Conservation (phyloP, 495 filamentous ascomycete genomes). For the Lichenothelia convexa region DNA sequence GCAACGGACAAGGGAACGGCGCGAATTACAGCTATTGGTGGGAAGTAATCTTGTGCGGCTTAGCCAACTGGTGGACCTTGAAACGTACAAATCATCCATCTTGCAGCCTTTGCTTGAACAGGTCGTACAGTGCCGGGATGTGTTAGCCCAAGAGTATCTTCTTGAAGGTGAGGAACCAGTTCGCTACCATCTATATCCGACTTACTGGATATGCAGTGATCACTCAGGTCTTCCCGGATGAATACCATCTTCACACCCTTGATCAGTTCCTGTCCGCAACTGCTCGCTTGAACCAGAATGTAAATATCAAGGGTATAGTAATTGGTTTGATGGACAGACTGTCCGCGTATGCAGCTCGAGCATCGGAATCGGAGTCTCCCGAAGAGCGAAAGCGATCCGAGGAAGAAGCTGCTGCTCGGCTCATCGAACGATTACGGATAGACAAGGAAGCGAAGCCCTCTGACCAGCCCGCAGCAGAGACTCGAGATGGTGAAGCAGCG, state of each 20-base stretch:
- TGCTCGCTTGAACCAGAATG: slow-evolving; percentile 77
- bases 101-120: slow-evolving; percentile 81
- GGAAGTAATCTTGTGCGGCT: slow-evolving; percentile 89
- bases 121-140: slow-evolving; percentile 93
- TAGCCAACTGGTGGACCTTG: slow-evolving; percentile 88
- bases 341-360: slow-evolving; percentile 77
- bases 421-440: slow-evolving; percentile 61
- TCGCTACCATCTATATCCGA: background rate
- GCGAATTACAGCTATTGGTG: slow-evolving; percentile 86
- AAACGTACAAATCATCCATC: slow-evolving; percentile 81
- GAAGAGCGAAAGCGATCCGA: slow-evolving; percentile 61
- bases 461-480: slow-evolving; percentile 19
- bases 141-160: slow-evolving; percentile 91
- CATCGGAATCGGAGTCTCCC: slow-evolving; percentile 51
- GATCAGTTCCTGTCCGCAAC: slow-evolving; percentile 87
- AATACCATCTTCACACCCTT: slow-evolving; percentile 90
- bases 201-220: slow-evolving; percentile 43
- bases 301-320: slow-evolving; percentile 94
- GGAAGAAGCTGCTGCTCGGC: slow-evolving; percentile 57
- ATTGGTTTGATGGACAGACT: slow-evolving; percentile 95
- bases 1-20: slow-evolving; percentile 77
- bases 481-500: slow-evolving; percentile 23
- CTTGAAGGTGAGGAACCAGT: slow-evolving; percentile 44
- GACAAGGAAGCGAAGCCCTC: slow-evolving; percentile 34
- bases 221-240: slow-evolving; percentile 96